Conservation (phyloP, 202 grass and related monocot species). For the Carex arenaria region DNA sequence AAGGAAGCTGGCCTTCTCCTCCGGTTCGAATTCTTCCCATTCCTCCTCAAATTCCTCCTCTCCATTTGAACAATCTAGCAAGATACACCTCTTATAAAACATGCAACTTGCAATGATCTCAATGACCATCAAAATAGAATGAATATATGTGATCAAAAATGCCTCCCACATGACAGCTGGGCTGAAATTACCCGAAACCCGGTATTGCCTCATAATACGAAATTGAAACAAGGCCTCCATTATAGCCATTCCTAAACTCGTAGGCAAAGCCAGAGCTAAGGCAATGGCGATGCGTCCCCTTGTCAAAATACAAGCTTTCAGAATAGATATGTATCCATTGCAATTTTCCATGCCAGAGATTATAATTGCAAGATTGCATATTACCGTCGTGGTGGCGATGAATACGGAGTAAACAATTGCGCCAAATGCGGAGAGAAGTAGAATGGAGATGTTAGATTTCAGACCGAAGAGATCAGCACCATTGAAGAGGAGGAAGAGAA, state of each 20-base stretch:
- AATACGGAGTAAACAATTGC: constrained; percentile 64
- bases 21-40: constrained; percentile 57
- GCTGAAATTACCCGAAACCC: constrained; percentile 17
- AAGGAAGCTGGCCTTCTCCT: constrained; percentile 52
- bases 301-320: constrained; percentile 57
- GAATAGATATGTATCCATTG: constrained; percentile 42
- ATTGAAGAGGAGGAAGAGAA: constrained; percentile 65
- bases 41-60: constrained; percentile 20
- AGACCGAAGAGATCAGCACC: constrained; percentile 43
- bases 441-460: constrained; percentile 20
- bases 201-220: constrained; percentile 52
- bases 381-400: constrained; percentile 56
- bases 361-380: constrained; percentile 77
- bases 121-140: constrained; percentile 64
- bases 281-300: constrained; percentile 37
- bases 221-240: constrained; percentile 82
- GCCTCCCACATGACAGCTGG: constrained; percentile 63
- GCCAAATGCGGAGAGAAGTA: constrained; percentile 50
- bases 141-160: constrained; percentile 72
- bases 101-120: constrained; percentile 82
- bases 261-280: constrained; percentile 58
- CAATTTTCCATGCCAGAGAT: constrained; percentile 58
- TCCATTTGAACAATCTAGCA: constrained; percentile 6
- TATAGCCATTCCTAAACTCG: constrained; percentile 47
- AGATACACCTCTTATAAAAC: constrained; percentile 54